A percentile compares a stretch with the other conserved stretches of the same genome.
These are phyloP conservation scores for Phytophthora niederhauseri DNA, from an alignment of 352 stramenopile genomes.

Conservation along the genomic window DNA sequence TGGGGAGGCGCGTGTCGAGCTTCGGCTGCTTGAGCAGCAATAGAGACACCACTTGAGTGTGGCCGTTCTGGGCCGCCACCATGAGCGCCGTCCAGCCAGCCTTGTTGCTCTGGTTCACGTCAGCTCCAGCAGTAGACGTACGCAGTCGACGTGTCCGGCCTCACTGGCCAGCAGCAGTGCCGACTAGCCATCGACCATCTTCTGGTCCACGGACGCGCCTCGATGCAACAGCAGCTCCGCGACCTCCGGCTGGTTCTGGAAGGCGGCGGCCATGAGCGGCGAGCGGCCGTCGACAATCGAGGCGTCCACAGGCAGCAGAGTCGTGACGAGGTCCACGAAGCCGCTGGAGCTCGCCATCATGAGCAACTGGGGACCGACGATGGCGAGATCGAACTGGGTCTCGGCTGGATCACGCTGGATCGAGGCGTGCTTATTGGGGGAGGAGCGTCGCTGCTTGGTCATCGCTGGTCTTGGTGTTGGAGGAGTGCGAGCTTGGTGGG, in stretches of 20 bases:
- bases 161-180: neutral
- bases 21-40: neutral
- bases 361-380: neutral
- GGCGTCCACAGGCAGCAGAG: neutral
- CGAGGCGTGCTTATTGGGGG: too few species aligned
- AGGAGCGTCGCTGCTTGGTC: too few species aligned
- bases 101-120: neutral
- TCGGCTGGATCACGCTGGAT: too few species aligned
- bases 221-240: neutral
- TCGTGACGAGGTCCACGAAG: neutral
- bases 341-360: neutral
- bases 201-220: neutral
- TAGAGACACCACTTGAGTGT: neutral
- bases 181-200: neutral
- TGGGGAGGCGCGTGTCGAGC: neutral
- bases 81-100: neutral
- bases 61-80: neutral
- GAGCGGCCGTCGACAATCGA: neutral
- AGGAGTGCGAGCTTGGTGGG: too few species aligned
- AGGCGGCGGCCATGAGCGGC: neutral
- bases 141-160: neutral
- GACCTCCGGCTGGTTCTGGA: neutral
- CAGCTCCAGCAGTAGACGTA: neutral
- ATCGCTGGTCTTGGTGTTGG: too few species aligned
- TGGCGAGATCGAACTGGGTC: neutral